A percentile compares a stretch with the other conserved stretches of the same genome.
Conservation (phyloP, 257 asterid species). For the Solanum phureja region DNA sequence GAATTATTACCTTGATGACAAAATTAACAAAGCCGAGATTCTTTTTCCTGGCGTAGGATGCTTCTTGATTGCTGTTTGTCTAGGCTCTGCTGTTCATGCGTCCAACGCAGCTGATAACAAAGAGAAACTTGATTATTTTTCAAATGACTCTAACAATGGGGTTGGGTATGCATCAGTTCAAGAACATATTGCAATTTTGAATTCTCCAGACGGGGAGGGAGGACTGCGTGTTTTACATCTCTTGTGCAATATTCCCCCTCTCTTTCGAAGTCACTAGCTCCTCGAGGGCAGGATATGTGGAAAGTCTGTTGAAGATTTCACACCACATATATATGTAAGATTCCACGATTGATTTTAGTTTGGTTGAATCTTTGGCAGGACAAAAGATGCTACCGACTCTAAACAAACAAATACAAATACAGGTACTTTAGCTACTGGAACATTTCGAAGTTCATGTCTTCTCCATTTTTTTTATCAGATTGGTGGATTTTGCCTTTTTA, state of each 20-base stretch:
- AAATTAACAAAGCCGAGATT: constrained; percentile 84
- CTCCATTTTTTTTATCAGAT: background rate
- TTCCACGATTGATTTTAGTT: background rate
- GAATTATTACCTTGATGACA: constrained; percentile 81
- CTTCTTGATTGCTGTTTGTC: constrained; percentile 84
- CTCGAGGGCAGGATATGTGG: background rate
- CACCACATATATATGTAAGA: background rate
- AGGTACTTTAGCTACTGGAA: background rate
- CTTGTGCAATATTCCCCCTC: background rate
- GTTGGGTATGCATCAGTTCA: constrained; percentile 21
- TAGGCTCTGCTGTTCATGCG: constrained; percentile 74
- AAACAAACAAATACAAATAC: background rate
- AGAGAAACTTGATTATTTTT: constrained; percentile 44
- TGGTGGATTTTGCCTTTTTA: background rate
- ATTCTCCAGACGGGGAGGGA: background rate
- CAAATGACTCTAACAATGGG: constrained; percentile 18
- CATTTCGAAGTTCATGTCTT: background rate
- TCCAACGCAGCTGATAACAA: constrained; percentile 71
- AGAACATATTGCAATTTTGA: background rate
- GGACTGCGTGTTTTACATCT: background rate
- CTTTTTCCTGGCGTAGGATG: constrained; percentile 96
- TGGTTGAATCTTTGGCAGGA: constrained; percentile 5
- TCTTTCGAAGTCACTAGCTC: background rate
- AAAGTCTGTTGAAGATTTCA: background rate
- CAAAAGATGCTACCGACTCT: background rate